phyloP scores from a whole-genome alignment of 345 rosid species.

The Sisymbrium altissimum region DNA sequence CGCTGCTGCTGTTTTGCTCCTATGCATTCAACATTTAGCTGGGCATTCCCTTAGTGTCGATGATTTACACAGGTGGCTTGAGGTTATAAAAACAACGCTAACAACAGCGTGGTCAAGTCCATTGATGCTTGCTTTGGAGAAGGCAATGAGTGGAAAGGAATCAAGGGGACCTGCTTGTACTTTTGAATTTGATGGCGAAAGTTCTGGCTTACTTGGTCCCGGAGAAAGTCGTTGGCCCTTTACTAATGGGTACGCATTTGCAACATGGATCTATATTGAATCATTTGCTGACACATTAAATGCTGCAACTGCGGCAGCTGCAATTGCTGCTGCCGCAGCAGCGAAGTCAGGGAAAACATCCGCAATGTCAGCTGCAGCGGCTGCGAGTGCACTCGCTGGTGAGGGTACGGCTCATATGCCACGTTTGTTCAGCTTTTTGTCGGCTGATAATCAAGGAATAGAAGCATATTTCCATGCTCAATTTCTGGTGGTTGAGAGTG shows the following conservation, averaged over 20 bases:
- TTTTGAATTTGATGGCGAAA: constrained; percentile 98
- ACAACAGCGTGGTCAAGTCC: constrained; percentile 65
- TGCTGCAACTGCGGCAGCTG: constrained; percentile 96
- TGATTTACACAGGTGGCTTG: constrained; percentile 81
- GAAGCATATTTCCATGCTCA: constrained; percentile 99
- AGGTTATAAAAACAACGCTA: constrained; percentile 61
- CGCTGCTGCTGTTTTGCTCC: constrained; percentile 71
- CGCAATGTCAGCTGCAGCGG: constrained; percentile 99
- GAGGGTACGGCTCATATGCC: constrained; percentile 99
- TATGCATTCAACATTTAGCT: constrained; percentile 81
- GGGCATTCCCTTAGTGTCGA: constrained; percentile 86
- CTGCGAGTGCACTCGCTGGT: constrained; percentile 99
- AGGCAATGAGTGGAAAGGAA: constrained; percentile 90
- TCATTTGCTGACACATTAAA: constrained; percentile 99
- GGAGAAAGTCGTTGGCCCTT: constrained; percentile 99
- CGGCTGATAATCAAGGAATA: constrained; percentile 95
- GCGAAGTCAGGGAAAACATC: constrained; percentile 98
- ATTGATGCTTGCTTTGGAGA: constrained; percentile 80
- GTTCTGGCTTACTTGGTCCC: constrained; percentile 99
- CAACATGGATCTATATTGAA: constrained; percentile 97
- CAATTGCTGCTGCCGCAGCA: constrained; percentile 97
- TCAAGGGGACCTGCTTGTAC: constrained; percentile 91
- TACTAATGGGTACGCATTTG: constrained; percentile 88
- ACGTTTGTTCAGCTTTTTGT: constrained; percentile 90
- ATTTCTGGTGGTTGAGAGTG: constrained; percentile 96